Conservation (phyloP, 2,329 filamentous ascomycete species). For the Periconia digitata region DNA sequence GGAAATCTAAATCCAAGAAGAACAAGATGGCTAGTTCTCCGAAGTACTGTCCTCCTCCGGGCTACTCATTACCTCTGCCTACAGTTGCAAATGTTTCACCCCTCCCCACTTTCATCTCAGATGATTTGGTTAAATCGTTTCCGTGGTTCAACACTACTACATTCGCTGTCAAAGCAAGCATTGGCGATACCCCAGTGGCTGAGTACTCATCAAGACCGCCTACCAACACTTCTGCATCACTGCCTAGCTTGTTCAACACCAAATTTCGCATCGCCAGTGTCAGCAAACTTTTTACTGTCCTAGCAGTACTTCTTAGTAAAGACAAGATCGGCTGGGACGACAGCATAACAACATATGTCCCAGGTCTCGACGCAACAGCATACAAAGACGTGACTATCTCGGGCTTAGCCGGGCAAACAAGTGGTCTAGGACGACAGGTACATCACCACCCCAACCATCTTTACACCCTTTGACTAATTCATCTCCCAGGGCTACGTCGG, state of each 20-base stretch:
- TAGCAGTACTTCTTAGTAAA: slow-evolving; percentile 22
- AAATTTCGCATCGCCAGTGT: slow-evolving; percentile 25
- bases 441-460: background rate
- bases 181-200: slow-evolving; percentile 18
- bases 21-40: background rate
- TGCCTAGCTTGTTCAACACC: slow-evolving; percentile 11
- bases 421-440: slow-evolving; percentile 24
- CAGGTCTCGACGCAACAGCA: slow-evolving; percentile 14
- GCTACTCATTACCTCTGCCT: slow-evolving; percentile 22
- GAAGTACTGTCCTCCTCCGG: slow-evolving; percentile 25
- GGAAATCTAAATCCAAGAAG: background rate
- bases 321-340: slow-evolving; percentile 25
- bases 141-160: slow-evolving; percentile 19
- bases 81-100: slow-evolving; percentile 1
- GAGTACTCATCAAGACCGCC: slow-evolving; percentile 10
- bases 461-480: background rate
- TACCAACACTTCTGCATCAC: background rate
- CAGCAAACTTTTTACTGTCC: slow-evolving; percentile 28
- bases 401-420: slow-evolving; percentile 24
- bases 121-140: background rate
- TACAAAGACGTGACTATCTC: slow-evolving; percentile 25
- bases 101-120: slow-evolving; percentile 8
- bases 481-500: slow-evolving; percentile 24
- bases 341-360: slow-evolving; percentile 25
- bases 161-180: slow-evolving; percentile 24